phyloP scores from a whole-genome alignment of 2,329 filamentous ascomycete genomes.

The Fusarium goolgardi region DNA sequence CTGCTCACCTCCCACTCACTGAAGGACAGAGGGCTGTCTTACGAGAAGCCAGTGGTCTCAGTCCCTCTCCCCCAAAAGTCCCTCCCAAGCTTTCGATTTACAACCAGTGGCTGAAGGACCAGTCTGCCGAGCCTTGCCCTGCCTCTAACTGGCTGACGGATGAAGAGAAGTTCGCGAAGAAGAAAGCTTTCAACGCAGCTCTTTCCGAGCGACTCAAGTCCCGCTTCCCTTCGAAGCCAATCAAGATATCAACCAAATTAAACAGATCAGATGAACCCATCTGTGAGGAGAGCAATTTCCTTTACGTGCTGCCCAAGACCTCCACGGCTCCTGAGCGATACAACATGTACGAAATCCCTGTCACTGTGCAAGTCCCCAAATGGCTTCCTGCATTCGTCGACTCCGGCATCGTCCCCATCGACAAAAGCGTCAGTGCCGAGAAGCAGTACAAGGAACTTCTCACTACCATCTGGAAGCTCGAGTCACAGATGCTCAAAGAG shows the following conservation, averaged over 20 bases:
- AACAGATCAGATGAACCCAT: neutral
- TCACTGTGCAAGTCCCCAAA: conserved; percentile 21
- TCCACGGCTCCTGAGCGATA: neutral
- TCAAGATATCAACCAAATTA: neutral
- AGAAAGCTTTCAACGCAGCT: conserved; percentile 14
- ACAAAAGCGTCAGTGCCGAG: neutral
- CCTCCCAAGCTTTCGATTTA: conserved; percentile 3
- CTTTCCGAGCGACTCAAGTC: conserved; percentile 20
- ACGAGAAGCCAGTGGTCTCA: conserved; percentile 11
- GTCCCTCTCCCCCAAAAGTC: neutral
- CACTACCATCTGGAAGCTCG: conserved; percentile 32
- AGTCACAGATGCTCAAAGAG: conserved; percentile 15
- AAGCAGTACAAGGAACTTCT: conserved; percentile 38
- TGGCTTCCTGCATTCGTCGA: conserved; percentile 37
- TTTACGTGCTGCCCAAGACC: conserved; percentile 13
- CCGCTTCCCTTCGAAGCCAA: conserved; percentile 10
- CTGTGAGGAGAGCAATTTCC: conserved; percentile 4
- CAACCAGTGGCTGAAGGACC: conserved; percentile 12
- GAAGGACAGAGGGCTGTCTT: conserved; percentile 29
- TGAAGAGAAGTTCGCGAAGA: conserved; percentile 10
- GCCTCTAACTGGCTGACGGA: conserved; percentile 11
- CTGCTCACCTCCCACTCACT: conserved; percentile 24
- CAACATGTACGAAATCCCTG: conserved; percentile 11
- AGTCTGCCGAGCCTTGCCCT: conserved; percentile 7
- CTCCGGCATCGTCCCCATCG: conserved; percentile 26